A percentile compares a stretch with the other conserved stretches of the same genome.
These are phyloP conservation scores for Xanthoconium purpureum DNA, from an alignment of 768 basidiomycete species.

Conservation along the genomic window DNA sequence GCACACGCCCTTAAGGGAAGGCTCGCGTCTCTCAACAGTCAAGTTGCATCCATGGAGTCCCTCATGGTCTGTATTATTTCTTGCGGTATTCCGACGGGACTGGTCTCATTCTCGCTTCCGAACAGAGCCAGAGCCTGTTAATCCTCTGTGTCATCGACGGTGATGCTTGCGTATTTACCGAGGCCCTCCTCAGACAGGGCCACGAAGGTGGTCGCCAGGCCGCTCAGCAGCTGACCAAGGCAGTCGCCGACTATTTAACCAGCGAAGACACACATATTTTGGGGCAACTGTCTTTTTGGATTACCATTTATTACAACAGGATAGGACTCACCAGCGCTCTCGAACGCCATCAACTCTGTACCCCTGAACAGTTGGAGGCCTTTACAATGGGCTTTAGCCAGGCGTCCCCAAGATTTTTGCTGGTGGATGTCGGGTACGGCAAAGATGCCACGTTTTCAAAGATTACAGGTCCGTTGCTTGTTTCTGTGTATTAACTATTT, in stretches of 20 bases:
- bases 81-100: not conserved
- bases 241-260: constrained; percentile 65
- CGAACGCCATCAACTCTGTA: constrained; percentile 52
- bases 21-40: constrained; percentile 59
- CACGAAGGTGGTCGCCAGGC: constrained; percentile 59
- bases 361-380: constrained; percentile 62
- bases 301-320: constrained; percentile 70
- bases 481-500: not conserved
- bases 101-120: constrained; percentile 3
- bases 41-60: constrained; percentile 56
- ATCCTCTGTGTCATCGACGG: constrained; percentile 76
- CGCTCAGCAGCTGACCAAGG: constrained; percentile 64
- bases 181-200: constrained; percentile 57
- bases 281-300: constrained; percentile 72
- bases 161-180: constrained; percentile 64
- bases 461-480: constrained; percentile 54
- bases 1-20: constrained; percentile 66
- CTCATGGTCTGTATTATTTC: constrained; percentile 36
- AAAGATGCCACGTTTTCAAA: constrained; percentile 63
- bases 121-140: constrained; percentile 60
- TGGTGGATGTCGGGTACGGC: constrained; percentile 66
- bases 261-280: constrained; percentile 58
- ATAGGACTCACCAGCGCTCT: constrained; percentile 50
- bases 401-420: constrained; percentile 65
- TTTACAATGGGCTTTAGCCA: constrained; percentile 73